Evolutionary conservation across 106 monocot species (phyloP).

Genomic region (Acorus gramineus): DNA sequence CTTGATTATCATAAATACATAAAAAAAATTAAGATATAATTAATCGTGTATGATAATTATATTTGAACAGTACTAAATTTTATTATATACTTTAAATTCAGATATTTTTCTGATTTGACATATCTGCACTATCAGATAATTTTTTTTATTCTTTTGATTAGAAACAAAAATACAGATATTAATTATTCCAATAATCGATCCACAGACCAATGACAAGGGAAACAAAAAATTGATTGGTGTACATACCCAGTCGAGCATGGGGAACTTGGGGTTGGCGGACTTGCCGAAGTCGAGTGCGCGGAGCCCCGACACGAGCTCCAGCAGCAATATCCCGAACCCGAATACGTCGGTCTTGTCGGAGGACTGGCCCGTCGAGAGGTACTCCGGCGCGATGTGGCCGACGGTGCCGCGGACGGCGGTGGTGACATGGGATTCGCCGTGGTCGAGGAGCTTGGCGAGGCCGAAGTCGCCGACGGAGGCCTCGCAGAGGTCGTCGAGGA

Average conservation of each 20-base stretch:
- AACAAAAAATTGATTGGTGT: too few species aligned
- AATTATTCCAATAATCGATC: too few species aligned
- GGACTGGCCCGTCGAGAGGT: conserved; percentile 64
- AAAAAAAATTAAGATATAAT: too few species aligned
- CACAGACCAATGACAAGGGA: too few species aligned
- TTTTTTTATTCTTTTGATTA: too few species aligned
- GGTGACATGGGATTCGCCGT: conserved; percentile 67
- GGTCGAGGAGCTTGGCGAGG: conserved; percentile 88
- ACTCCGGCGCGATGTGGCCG: conserved; percentile 79
- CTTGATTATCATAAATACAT: too few species aligned
- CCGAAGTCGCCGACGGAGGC: conserved; percentile 92
- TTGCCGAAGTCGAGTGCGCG: conserved; percentile 40
- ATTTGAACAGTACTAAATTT: too few species aligned
- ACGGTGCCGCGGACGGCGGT: conserved; percentile 80
- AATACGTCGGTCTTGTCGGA: conserved; percentile 77
- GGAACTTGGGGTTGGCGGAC: conserved; percentile 16
- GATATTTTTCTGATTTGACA: too few species aligned
- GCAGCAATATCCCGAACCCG: conserved; percentile 58
- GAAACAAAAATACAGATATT: too few species aligned
- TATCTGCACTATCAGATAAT: too few species aligned
- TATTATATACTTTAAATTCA: too few species aligned
- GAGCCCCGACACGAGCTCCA: conserved; percentile 53
- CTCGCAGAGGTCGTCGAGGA: conserved; percentile 72
- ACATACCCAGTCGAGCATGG: conserved; percentile 55
- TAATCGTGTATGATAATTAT: too few species aligned